Evolutionary conservation across 164 flowering plant genomes (phyloP), one percentile per base, ranked within the genome.

Genomic region (Vitis rupestris): DNA sequence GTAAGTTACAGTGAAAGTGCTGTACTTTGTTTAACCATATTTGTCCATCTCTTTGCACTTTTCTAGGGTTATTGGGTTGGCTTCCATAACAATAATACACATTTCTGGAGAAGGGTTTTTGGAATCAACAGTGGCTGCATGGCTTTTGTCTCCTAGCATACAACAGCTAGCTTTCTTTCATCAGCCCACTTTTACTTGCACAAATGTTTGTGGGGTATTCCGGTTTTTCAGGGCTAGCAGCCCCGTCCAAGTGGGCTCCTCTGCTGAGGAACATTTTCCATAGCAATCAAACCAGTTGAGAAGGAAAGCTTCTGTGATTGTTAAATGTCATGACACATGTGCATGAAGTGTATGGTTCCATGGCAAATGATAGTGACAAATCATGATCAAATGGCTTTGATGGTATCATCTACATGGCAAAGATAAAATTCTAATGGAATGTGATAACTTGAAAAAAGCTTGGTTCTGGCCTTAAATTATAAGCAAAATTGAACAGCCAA

Each of bases 151-250:
- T 50, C 48, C 15, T 60, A 19, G 65, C 72, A 31, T 63, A 69
- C 56, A 12, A 50, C 64, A 57, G 52, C 63, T 62, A 37, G 44
- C 44, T 37, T 37, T 37, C 57, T 37, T 44, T 56, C 67, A 67
- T 50, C 50, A 19, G 29, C 16, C 44, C 30, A 59, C 50, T 52
- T 61, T 27, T n/a, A 64, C 61, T 64, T 49, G 17, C 16, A 49
- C 12, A 66, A 61, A 73, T 68, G 71, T 68, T 57, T 16, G 57
- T 73, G 71, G 71, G 63, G 65, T 60, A 16, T 53, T 53, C 19
- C 44, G 47, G 49, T 61, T 19, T 23, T 27, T 11, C 17, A 57
- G 13, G 49, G 17, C 31, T 16, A 37, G 47, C 58, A 54, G 47
- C 61, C 10, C 63, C 48, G 52, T 30, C 50, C 37, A 13, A 11